phyloP scores from a whole-genome alignment of 164 flowering plant genomes.

The Stephania cephalantha region DNA sequence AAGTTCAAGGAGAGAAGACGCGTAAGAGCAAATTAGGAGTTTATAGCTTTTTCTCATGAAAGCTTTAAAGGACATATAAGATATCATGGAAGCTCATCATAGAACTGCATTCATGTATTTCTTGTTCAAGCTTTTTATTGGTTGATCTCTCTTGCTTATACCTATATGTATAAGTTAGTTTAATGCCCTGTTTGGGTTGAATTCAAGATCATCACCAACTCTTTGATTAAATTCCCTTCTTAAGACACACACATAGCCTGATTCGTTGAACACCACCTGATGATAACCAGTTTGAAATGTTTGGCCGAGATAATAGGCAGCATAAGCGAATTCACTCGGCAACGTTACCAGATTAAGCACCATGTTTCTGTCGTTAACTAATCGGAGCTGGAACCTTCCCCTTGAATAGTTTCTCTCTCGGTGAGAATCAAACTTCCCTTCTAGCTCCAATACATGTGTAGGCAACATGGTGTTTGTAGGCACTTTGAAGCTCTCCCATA shows the following conservation, averaged over 20 bases:
- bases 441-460: conserved; percentile 14
- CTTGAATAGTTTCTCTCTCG: conserved; percentile 20
- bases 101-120: too few relatives aligned
- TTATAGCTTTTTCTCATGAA: too few relatives aligned
- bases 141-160: too few relatives aligned
- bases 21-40: too few relatives aligned
- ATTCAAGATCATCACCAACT: too few relatives aligned
- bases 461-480: conserved; percentile 42
- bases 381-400: conserved; percentile 22
- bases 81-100: too few relatives aligned
- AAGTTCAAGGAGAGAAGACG: too few relatives aligned
- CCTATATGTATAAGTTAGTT: too few relatives aligned
- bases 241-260: conserved; percentile 1
- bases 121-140: too few relatives aligned
- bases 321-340: background rate
- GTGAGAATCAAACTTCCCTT: conserved; percentile 14
- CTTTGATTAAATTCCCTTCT: too few relatives aligned
- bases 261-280: conserved; percentile 9
- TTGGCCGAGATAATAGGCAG: background rate
- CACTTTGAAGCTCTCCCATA: conserved; percentile 32
- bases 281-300: background rate
- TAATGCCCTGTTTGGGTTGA: too few relatives aligned
- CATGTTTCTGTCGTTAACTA: conserved; percentile 15
- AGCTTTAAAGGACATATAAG: too few relatives aligned
- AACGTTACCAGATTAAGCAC: conserved; percentile 9